A percentile compares a stretch with the other conserved stretches of the same genome.
These are phyloP conservation scores for Aspergillus carbonarius DNA, from an alignment of 2,329 filamentous ascomycete species.

Conservation along the genomic window DNA sequence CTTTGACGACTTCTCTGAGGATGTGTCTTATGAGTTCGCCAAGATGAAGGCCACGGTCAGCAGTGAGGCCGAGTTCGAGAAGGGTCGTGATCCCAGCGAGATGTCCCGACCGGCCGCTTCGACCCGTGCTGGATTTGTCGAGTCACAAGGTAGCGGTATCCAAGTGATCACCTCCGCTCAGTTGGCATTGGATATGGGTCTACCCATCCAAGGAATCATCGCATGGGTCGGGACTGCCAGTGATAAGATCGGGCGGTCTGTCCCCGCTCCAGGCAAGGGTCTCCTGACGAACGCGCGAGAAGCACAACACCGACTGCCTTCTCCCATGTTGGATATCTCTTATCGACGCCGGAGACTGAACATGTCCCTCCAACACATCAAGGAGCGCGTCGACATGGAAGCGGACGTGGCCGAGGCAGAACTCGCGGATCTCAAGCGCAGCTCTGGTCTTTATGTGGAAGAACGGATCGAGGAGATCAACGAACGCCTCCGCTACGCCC, in stretches of 20 bases:
- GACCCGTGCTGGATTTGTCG: constrained; percentile 95
- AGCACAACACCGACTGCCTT: not conserved
- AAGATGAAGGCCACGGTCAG: constrained; percentile 99
- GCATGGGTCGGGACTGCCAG: constrained; percentile 52
- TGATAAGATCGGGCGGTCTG: constrained; percentile 94
- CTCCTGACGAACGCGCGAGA: constrained; percentile 77
- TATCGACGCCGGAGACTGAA: not conserved
- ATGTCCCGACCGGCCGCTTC: constrained; percentile 96
- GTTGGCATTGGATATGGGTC: constrained; percentile 12
- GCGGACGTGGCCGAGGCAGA: not conserved
- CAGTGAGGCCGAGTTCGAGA: constrained; percentile 85
- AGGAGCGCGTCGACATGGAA: not conserved
- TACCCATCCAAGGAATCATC: constrained; percentile 13
- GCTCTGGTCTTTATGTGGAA: not conserved
- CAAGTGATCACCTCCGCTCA: constrained; percentile 11
- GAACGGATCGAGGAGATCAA: not conserved
- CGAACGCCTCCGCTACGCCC: not conserved
- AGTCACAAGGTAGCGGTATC: constrained; percentile 89
- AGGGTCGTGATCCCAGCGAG: constrained; percentile 86
- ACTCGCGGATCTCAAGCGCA: not conserved
- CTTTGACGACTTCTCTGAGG: constrained; percentile 96
- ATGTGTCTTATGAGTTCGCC: constrained; percentile 95
- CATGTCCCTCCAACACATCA: not conserved
- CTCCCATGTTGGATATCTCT: not conserved
- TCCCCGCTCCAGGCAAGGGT: constrained; percentile 91